These are phyloP conservation scores for Datura wrightii DNA, from an alignment of 257 asterid genomes.

Conservation along the genomic window DNA sequence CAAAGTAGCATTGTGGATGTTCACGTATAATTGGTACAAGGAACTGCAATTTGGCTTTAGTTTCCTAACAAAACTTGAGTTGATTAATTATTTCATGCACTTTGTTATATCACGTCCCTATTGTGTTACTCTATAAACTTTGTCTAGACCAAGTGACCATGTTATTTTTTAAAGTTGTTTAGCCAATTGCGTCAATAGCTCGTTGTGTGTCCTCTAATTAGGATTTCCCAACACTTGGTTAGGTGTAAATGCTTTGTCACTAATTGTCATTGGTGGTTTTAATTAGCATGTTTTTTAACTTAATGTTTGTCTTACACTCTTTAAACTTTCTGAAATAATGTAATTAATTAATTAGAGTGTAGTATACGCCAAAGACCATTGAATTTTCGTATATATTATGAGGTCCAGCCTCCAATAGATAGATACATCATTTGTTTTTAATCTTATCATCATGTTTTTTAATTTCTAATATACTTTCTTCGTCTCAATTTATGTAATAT, in stretches of 20 bases:
- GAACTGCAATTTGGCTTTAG: not conserved
- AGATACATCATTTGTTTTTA: not conserved
- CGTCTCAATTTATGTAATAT: too few species aligned
- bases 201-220: slow-evolving; percentile 22
- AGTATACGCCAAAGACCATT: slow-evolving; percentile 6
- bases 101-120: slow-evolving; percentile 28
- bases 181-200: slow-evolving; percentile 19
- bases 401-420: not conserved
- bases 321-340: slow-evolving; percentile 17
- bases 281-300: not conserved
- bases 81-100: slow-evolving; percentile 37
- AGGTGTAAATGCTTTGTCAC: slow-evolving; percentile 27
- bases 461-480: not conserved
- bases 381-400: not conserved
- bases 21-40: slow-evolving; percentile 43
- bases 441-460: not conserved
- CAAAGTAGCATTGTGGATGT: slow-evolving; percentile 40
- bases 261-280: not conserved
- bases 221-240: slow-evolving; percentile 16
- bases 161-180: slow-evolving; percentile 23
- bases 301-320: not conserved
- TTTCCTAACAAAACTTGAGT: slow-evolving; percentile 33
- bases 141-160: slow-evolving; percentile 13
- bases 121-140: slow-evolving; percentile 23
- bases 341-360: not conserved